Evolutionary conservation across 2,329 filamentous ascomycete species (phyloP).

Genomic region (Fusarium xylarioides): DNA sequence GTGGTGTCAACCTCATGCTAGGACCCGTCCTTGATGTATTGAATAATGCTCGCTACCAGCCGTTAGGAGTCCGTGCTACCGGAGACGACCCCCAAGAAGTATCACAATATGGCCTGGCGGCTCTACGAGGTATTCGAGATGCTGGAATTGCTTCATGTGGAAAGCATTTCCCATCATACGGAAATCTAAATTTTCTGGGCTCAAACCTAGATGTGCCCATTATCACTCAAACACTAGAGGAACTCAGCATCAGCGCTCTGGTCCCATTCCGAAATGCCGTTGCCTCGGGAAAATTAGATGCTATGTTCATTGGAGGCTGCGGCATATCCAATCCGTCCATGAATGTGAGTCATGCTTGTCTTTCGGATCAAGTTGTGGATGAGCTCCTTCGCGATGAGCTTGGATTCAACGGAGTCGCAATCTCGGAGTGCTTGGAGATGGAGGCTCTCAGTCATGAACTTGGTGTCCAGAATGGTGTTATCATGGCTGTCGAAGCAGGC

Average conservation of each 20-base stretch:
- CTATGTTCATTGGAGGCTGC: constrained; percentile 95
- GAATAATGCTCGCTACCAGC: constrained; percentile 91
- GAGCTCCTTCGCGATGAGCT: constrained; percentile 88
- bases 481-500: constrained; percentile 96
- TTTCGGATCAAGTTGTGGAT: constrained; percentile 93
- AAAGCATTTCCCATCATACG: constrained; percentile 97
- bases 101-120: constrained; percentile 89
- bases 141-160: constrained; percentile 89
- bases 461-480: constrained; percentile 94
- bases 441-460: constrained; percentile 95
- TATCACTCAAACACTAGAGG: constrained; percentile 93
- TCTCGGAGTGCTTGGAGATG: constrained; percentile 97
- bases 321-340: constrained; percentile 91
- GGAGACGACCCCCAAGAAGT: constrained; percentile 96
- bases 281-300: constrained; percentile 80
- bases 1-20: constrained; percentile 95
- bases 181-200: constrained; percentile 91
- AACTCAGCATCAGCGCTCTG: constrained; percentile 88
- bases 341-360: constrained; percentile 94
- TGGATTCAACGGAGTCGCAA: constrained; percentile 89
- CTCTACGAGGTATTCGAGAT: constrained; percentile 92
- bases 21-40: constrained; percentile 93
- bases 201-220: constrained; percentile 93
- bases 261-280: constrained; percentile 94
- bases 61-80: constrained; percentile 86